These are phyloP conservation scores for Trypethelium eluteriae DNA, from an alignment of 495 filamentous ascomycete genomes.

Conservation along the genomic window DNA sequence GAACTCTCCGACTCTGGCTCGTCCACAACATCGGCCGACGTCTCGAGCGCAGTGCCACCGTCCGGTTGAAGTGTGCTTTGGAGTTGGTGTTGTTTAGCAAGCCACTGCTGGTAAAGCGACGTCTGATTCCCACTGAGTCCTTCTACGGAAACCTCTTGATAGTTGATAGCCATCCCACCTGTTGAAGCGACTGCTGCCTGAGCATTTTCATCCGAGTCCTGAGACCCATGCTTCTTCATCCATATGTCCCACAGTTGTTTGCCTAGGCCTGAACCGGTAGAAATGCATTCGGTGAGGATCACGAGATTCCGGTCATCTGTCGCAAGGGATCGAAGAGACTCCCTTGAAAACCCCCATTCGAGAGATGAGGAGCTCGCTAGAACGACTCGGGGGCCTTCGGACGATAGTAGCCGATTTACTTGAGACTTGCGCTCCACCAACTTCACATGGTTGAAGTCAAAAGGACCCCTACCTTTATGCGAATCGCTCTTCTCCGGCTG, in stretches of 20 bases:
- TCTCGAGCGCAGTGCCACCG: constrained; percentile 56
- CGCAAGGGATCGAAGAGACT: constrained; percentile 68
- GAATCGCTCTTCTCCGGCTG: constrained; percentile 8
- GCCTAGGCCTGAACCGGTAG: constrained; percentile 25
- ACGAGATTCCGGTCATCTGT: constrained; percentile 70
- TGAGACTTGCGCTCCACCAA: constrained; percentile 69
- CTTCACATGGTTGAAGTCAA: constrained; percentile 81
- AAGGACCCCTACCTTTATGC: constrained; percentile 57
- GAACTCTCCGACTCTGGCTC: constrained; percentile 56
- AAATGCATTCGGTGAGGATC: constrained; percentile 62
- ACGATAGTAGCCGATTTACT: constrained; percentile 54
- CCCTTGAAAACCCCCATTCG: constrained; percentile 91
- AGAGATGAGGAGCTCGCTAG: constrained; percentile 83
- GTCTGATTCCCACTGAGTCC: constrained; percentile 67
- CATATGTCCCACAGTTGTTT: constrained; percentile 35
- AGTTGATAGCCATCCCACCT: constrained; percentile 53
- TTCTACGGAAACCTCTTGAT: constrained; percentile 52
- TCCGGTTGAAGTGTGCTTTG: constrained; percentile 65
- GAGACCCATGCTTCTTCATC: constrained; percentile 16
- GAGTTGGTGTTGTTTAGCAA: constrained; percentile 72
- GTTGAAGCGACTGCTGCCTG: constrained; percentile 43
- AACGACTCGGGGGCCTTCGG: constrained; percentile 57
- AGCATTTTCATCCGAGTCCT: constrained; percentile 8
- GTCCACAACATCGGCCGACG: constrained; percentile 69
- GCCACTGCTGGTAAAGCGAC: constrained; percentile 76